Evolutionary conservation across 2,329 filamentous ascomycete species (phyloP).

Genomic region (Fusarium nisikadoi): DNA sequence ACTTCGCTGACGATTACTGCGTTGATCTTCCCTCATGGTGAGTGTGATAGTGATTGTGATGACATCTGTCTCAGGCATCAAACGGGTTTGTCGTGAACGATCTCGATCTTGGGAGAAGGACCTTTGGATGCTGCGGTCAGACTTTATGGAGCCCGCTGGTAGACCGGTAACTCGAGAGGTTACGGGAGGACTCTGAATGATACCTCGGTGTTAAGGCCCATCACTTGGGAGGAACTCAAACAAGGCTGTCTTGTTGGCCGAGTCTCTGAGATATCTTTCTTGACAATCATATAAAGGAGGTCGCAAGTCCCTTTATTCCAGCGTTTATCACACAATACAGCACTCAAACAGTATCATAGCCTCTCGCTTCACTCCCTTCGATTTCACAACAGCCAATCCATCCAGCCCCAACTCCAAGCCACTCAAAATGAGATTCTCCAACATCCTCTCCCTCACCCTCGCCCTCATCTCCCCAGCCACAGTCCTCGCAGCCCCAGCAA

Average conservation of each 20-base stretch:
- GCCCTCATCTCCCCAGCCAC: fast-evolving
- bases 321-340: neutral
- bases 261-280: fast-evolving
- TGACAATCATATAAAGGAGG: neutral
- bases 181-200: fast-evolving
- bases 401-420: fast-evolving
- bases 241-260: fast-evolving
- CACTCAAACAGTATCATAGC: neutral
- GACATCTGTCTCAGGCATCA: fast-evolving
- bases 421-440: neutral
- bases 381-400: neutral
- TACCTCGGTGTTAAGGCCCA: fast-evolving
- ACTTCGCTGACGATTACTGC: neutral
- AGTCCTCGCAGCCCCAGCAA: neutral
- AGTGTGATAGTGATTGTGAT: neutral
- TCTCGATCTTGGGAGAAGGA: neutral
- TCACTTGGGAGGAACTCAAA: fast-evolving
- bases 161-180: fast-evolving
- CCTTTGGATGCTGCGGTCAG: fast-evolving
- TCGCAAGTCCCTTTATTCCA: fast-evolving
- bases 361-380: fast-evolving
- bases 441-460: neutral
- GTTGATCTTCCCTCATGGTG: neutral
- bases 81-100: fast-evolving
- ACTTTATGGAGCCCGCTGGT: too few relatives aligned